Evolutionary conservation across 2,329 filamentous ascomycete genomes (phyloP), one percentile per base, ranked within the genome.

Genomic region (Aspergillus fructus): DNA sequence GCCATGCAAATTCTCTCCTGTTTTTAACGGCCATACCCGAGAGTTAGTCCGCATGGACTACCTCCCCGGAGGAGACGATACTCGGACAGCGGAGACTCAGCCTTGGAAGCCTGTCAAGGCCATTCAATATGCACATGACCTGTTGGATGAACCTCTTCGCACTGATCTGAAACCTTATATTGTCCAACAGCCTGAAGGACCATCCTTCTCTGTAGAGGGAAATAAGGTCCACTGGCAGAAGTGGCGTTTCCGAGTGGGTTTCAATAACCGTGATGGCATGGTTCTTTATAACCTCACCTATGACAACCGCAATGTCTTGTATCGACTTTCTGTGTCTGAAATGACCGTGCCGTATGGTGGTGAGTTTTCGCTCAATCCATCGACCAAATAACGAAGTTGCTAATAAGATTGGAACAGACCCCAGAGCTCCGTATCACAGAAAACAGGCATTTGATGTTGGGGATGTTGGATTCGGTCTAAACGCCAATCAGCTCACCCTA

Each of bases 401-500:
- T 58, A 34, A 54, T 15, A 7, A 21, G 17, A 15, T 15, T 7
- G 23, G 84, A 64, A 79, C 81, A 52, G 87, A 90, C 65, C 87
- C 87, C 5, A 81, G 87, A 4, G 81, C 84, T 49, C 87, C 87
- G 3, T 89, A 81, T 71, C 85, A 89, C 73, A 86, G 86, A 70
- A 89, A 89, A 71, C 81, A 85, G 5, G 87, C 87, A 0, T 89
- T 89, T 62, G 87, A 90, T 70, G 79, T 89, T 23, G 87, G 87
- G 33, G 87, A 90, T 68, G 85, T 80, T 39, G 82, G 86, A 33
- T 85, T 85, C 12, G 86, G 87, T 45, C 79, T 85, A 58, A 88
- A 86, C 78, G 85, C 86, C 57, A 89, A 90, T 68, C 85, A 89
- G 67, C 77, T 90, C 2, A 83, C 87, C 64, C 78, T 90, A 2